These are phyloP conservation scores for Thalassiosira sp. DNA, from an alignment of 352 stramenopile genomes.

Conservation along the genomic window DNA sequence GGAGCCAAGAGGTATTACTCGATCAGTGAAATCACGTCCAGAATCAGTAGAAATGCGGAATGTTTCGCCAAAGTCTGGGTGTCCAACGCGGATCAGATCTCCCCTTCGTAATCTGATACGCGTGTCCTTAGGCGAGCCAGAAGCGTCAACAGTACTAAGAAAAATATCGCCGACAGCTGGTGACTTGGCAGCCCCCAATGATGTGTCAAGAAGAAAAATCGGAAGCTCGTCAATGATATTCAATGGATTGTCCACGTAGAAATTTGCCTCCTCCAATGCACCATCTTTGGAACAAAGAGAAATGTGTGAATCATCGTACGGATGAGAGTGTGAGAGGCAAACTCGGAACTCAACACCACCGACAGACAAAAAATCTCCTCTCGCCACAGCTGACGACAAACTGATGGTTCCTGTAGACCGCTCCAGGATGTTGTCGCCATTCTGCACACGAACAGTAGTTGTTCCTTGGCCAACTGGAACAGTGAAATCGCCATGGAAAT, in stretches of 20 bases:
- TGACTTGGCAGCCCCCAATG: constrained; percentile 54
- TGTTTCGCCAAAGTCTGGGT: constrained; percentile 73
- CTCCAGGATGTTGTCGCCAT: constrained; percentile 49
- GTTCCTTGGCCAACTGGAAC: constrained; percentile 49
- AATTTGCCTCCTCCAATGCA: constrained; percentile 49
- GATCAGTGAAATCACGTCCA: constrained; percentile 46
- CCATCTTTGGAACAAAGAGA: constrained; percentile 68
- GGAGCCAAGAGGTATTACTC: constrained; percentile 58
- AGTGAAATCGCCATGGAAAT: constrained; percentile 75
- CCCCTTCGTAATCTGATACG: constrained; percentile 64
- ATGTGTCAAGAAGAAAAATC: constrained; percentile 77
- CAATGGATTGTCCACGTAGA: constrained; percentile 31
- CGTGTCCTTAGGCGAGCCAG: constrained; percentile 61
- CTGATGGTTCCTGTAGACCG: constrained; percentile 47
- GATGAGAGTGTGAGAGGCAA: constrained; percentile 63
- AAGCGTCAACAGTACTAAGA: constrained; percentile 61
- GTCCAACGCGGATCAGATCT: constrained; percentile 80
- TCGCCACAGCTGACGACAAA: constrained; percentile 62
- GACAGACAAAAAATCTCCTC: constrained; percentile 79
- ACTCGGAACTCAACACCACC: constrained; percentile 79
- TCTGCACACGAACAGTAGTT: constrained; percentile 56
- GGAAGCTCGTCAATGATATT: constrained; percentile 61
- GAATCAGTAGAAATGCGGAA: constrained; percentile 79
- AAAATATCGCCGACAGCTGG: constrained; percentile 61
- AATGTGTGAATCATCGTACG: constrained; percentile 64